phyloP scores from a whole-genome alignment of 1,139 yeast genomes.

The Eremothecium sinecaudum region DNA sequence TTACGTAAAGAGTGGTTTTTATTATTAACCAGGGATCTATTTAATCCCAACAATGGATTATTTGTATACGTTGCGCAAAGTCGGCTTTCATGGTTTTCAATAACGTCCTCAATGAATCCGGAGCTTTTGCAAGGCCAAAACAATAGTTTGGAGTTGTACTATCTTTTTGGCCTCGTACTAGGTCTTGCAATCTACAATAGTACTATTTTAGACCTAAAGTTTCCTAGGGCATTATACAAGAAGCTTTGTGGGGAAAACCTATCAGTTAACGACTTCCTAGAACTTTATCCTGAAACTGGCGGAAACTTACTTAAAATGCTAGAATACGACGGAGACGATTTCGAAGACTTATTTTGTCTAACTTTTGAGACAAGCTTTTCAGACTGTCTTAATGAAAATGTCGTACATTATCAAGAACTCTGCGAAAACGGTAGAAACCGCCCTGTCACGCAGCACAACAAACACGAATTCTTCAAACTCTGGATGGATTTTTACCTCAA shows the following conservation, averaged over 20 bases:
- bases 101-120: constrained; percentile 35
- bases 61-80: constrained; percentile 60
- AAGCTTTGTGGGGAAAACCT: constrained; percentile 51
- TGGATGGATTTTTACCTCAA: constrained; percentile 55
- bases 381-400: constrained; percentile 34
- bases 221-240: constrained; percentile 72
- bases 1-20: constrained; percentile 88
- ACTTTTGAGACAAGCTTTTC: constrained; percentile 40
- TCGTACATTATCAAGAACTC: constrained; percentile 35
- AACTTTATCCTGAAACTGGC: constrained; percentile 61
- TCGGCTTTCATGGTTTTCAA: constrained; percentile 63
- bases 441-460: constrained; percentile 48
- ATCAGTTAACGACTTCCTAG: constrained; percentile 52
- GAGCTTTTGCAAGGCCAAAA: constrained; percentile 17
- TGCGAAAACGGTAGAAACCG: constrained; percentile 46
- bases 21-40: constrained; percentile 57
- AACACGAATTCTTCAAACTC: constrained; percentile 48
- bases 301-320: constrained; percentile 47
- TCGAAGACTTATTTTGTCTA: constrained; percentile 39
- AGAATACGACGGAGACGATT: constrained; percentile 39
- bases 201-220: constrained; percentile 66
- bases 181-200: constrained; percentile 91
- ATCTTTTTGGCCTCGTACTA: constrained; percentile 70
- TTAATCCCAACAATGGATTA: constrained; percentile 57
- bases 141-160: constrained; percentile 42